These are phyloP conservation scores for Cercospora zeina DNA, from an alignment of 2,329 filamentous ascomycete species.

Conservation along the genomic window DNA sequence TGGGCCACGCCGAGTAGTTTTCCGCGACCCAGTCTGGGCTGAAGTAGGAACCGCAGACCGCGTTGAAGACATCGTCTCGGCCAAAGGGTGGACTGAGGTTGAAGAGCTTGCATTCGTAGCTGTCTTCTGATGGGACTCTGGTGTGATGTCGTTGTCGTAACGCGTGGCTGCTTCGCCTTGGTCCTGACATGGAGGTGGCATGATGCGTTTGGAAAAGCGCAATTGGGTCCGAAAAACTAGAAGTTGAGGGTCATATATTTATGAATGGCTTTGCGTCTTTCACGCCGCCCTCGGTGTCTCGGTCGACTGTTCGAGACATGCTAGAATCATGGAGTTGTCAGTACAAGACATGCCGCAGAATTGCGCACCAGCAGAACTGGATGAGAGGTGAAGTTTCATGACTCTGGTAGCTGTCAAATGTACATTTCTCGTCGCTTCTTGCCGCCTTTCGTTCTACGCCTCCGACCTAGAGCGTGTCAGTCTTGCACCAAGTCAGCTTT, in stretches of 20 bases:
- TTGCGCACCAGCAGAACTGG: not conserved
- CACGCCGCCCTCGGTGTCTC: not conserved
- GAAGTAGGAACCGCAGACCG: too few species aligned
- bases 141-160: not conserved
- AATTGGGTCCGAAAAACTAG: not conserved
- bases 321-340: not conserved
- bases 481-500: not conserved
- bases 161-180: not conserved
- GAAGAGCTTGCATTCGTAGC: too few species aligned
- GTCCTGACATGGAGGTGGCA: not conserved
- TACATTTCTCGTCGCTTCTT: slow-evolving; percentile 11
- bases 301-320: not conserved
- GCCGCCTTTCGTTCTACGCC: slow-evolving; percentile 4
- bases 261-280: not conserved
- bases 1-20: too few species aligned
- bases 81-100: too few species aligned
- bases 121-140: not conserved
- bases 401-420: slow-evolving; percentile 7
- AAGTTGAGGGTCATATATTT: not conserved
- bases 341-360: not conserved
- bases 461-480: not conserved
- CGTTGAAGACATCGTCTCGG: too few species aligned
- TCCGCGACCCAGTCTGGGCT: too few species aligned
- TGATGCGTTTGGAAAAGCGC: not conserved
- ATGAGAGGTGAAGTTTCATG: slow-evolving; percentile 4